Percentiles rank a stretch among this genome's conserved stretches.
These are phyloP conservation scores for Camellia oleifera DNA, from an alignment of 179 eudicot genomes.

Conservation along the genomic window DNA sequence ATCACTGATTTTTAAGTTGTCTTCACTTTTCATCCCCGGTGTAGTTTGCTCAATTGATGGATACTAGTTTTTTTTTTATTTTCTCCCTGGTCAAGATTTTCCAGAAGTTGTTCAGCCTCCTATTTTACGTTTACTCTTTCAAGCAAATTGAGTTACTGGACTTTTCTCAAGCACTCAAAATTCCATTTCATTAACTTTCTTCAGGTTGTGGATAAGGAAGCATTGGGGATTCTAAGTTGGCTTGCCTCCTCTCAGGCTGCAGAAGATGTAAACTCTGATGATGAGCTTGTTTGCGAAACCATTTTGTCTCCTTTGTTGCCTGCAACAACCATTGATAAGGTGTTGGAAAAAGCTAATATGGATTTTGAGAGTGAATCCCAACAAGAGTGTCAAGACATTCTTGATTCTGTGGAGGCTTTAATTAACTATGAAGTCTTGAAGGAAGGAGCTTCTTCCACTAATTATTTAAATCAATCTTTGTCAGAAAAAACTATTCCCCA, in stretches of 20 bases:
- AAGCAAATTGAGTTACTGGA: not conserved
- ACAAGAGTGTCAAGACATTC: constrained; percentile 95
- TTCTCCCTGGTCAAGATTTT: not conserved
- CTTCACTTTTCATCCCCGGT: not conserved
- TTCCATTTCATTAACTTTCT: constrained; percentile 16
- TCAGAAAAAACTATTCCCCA: constrained; percentile 49
- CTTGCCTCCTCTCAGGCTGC: constrained; percentile 95
- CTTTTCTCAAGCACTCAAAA: not conserved
- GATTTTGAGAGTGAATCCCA: constrained; percentile 84
- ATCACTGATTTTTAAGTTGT: not conserved
- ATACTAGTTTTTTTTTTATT: not conserved
- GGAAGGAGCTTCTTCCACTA: constrained; percentile 29
- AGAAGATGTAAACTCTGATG: constrained; percentile 87
- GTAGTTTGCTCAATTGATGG: not conserved
- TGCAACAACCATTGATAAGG: constrained; percentile 55
- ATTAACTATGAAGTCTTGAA: constrained; percentile 30
- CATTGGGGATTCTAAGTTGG: constrained; percentile 78
- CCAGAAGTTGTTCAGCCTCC: not conserved
- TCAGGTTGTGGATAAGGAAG: constrained; percentile 70
- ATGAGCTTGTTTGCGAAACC: constrained; percentile 65
- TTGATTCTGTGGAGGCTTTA: constrained; percentile 67
- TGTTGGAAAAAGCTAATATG: constrained; percentile 70
- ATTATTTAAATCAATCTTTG: constrained; percentile 17
- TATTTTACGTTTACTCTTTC: not conserved
- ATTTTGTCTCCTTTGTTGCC: constrained; percentile 81